Conservation (phyloP, 768 basidiomycete genomes). For the Leucosporidium yakuticum region DNA sequence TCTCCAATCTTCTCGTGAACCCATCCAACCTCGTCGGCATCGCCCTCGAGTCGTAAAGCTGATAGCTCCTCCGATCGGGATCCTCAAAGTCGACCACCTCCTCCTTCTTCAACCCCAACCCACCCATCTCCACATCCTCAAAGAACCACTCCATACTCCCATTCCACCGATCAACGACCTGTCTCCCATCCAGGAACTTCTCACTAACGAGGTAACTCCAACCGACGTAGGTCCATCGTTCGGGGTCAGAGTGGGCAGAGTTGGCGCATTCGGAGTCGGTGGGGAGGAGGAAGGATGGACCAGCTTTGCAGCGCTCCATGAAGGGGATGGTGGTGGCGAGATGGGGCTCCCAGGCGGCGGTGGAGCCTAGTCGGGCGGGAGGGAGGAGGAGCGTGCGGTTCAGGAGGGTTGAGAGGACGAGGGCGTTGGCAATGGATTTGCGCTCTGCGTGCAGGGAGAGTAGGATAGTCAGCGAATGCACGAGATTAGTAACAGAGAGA, state of each 20-base stretch:
- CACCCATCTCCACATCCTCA: constrained; percentile 1
- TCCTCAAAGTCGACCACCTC: constrained; percentile 13
- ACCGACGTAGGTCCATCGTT: constrained; percentile 16
- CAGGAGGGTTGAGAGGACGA: constrained; percentile 22
- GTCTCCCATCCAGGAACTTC: not conserved
- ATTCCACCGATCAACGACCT: constrained; percentile 28
- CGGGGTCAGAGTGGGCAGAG: not conserved
- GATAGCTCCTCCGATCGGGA: constrained; percentile 13
- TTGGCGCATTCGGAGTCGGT: constrained; percentile 12
- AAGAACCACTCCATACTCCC: not conserved
- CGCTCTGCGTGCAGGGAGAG: constrained; percentile 2
- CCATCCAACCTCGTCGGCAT: not conserved
- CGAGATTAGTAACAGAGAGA: no score
- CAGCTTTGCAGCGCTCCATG: constrained; percentile 23
- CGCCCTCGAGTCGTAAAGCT: constrained; percentile 11
- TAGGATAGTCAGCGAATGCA: not conserved
- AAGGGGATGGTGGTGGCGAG: not conserved
- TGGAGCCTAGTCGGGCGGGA: constrained; percentile 27
- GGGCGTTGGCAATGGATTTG: constrained; percentile 30
- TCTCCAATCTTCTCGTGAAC: constrained; percentile 16
- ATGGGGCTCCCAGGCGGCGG: constrained; percentile 19
- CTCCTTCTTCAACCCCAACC: constrained; percentile 3
- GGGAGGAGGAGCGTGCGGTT: constrained; percentile 33
- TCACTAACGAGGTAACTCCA: constrained; percentile 17
- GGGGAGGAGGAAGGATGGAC: not conserved